Evolutionary conservation across 805 yeast species (phyloP).

Genomic region (Vanderwaltozyma polyspora): DNA sequence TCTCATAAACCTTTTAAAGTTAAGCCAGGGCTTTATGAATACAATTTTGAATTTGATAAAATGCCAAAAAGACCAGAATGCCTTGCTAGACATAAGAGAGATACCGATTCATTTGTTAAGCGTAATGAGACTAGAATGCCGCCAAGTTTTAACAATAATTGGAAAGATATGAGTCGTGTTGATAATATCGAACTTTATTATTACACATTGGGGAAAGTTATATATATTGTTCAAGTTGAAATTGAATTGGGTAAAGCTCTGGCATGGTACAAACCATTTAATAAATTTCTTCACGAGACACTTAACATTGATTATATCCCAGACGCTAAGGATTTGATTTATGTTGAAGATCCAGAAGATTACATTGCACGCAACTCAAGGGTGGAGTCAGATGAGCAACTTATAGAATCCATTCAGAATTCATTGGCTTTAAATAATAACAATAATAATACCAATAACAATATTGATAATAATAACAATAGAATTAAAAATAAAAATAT

Average conservation of each 20-base stretch:
- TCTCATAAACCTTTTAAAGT: slow-evolving; percentile 22
- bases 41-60: slow-evolving; percentile 17
- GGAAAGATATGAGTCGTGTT: slow-evolving; percentile 16
- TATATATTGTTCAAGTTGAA: slow-evolving; percentile 19
- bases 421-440: not conserved
- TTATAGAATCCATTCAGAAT: not conserved
- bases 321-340: slow-evolving; percentile 10
- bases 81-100: slow-evolving; percentile 14
- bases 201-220: slow-evolving; percentile 21
- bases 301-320: slow-evolving; percentile 21
- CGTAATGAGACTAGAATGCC: slow-evolving; percentile 16
- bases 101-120: slow-evolving; percentile 13
- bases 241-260: slow-evolving; percentile 20
- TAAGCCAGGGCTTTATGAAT: slow-evolving; percentile 20
- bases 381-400: too few relatives aligned
- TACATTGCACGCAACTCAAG: not conserved
- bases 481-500: too few relatives aligned
- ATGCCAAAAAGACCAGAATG: slow-evolving; percentile 21
- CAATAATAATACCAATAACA: not conserved
- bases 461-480: not conserved
- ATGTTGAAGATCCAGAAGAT: slow-evolving; percentile 7
- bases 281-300: slow-evolving; percentile 13
- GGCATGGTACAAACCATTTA: slow-evolving; percentile 24
- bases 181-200: slow-evolving; percentile 18
- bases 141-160: slow-evolving; percentile 23